Evolutionary conservation across 768 basidiomycete genomes (phyloP), one percentile per base, ranked within the genome.

Genomic region (Rickenella mellea): DNA sequence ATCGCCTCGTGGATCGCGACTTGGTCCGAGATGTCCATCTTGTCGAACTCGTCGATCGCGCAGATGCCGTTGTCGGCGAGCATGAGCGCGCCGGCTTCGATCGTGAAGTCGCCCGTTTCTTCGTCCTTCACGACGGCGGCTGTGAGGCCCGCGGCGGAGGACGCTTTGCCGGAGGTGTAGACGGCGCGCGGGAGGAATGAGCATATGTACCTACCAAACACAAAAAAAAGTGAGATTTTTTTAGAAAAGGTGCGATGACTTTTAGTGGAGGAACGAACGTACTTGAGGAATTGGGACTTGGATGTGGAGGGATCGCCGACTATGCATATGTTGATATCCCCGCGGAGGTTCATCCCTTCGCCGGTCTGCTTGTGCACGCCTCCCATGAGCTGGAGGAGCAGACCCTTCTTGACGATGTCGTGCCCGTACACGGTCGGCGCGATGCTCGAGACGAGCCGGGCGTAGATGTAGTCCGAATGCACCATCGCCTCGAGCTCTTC

Each of bases 41-140:
- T 99, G 75, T 99, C 96, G 55, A 99, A 99, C 63, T 98, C 96
- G 66, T 99, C 96, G 54, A 99, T 99, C n/a, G 93, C 93, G 57
- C 96, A 99, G 58, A 98, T 97, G 6, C 96, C 96, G 52, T 98
- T 98, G 65, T 99, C 96, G 5, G 96, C 96, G 3, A 99, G 76
- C 96, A 99, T 98, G 50, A 99, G 74, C 4, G 96, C 96, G 38
- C 96, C 96, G 17, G 96, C 96, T 66, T 99, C 96, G 55, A 98
- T 98, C 0, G 96, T 98, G 66, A 98, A 99, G 57, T 99, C 96
- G 11, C 96, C 96, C 0, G 93, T 94, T 62, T 98, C 96, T 63
- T 98, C 94, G 53, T 99, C 96, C 55, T 86, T 92, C 46, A 98
- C 94, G 0, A 99, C 96, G 2, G 94, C 94, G 5, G 96, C 96